These are phyloP conservation scores for Furcasterigmium furcatum DNA, from an alignment of 2,329 filamentous ascomycete genomes.

Conservation along the genomic window DNA sequence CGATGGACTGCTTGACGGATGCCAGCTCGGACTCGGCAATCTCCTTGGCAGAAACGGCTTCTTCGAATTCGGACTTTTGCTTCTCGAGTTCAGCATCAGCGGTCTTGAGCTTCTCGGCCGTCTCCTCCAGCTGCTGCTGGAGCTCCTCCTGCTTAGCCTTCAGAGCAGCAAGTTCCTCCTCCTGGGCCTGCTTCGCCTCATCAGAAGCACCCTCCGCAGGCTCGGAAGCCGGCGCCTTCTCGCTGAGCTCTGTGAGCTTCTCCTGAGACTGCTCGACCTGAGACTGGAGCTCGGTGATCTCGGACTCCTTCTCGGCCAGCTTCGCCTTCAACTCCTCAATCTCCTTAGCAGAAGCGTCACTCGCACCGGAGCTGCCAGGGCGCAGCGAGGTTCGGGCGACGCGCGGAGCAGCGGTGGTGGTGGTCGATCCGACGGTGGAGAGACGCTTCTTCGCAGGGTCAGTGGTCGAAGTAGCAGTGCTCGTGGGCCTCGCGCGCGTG, in stretches of 20 bases:
- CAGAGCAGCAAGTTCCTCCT: constrained; percentile 43
- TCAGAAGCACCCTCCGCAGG: constrained; percentile 26
- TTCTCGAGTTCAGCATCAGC: constrained; percentile 49
- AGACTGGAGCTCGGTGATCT: constrained; percentile 53
- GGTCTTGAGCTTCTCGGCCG: constrained; percentile 45
- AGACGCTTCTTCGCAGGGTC: constrained; percentile 55
- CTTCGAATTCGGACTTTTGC: constrained; percentile 44
- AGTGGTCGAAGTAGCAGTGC: constrained; percentile 29
- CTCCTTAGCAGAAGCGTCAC: constrained; percentile 46
- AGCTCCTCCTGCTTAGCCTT: constrained; percentile 48
- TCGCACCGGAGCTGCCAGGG: constrained; percentile 31
- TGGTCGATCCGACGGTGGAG: constrained; percentile 40
- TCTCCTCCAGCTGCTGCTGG: constrained; percentile 43
- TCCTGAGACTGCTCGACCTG: constrained; percentile 54
- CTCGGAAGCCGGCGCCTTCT: constrained; percentile 31
- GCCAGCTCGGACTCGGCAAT: constrained; percentile 44
- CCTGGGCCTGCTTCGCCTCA: constrained; percentile 21
- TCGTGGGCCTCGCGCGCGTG: constrained; percentile 25
- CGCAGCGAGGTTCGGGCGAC: constrained; percentile 35
- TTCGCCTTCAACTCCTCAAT: constrained; percentile 59
- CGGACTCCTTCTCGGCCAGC: constrained; percentile 53
- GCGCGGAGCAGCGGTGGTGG: constrained; percentile 34
- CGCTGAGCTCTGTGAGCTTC: constrained; percentile 51
- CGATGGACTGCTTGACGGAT: constrained; percentile 47
- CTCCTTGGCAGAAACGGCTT: constrained; percentile 46